Evolutionary conservation across 1,284 basidiomycete genomes (phyloP).

Genomic region (Irpex rosettiformis): DNA sequence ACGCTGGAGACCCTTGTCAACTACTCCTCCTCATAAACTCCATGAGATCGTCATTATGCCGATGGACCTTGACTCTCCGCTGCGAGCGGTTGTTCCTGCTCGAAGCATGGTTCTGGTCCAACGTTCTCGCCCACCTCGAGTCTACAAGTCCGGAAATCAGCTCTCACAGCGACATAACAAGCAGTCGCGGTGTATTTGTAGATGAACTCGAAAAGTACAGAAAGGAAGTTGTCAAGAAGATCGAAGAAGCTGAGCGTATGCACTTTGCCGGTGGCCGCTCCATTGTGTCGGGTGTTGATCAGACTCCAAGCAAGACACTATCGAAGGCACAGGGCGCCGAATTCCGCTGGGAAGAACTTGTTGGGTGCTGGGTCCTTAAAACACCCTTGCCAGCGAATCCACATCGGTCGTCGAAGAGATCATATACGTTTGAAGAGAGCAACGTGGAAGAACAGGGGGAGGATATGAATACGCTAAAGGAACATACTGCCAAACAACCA

Average conservation of each 20-base stretch:
- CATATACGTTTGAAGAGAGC: background rate
- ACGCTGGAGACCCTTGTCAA: background rate
- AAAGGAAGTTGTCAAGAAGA: conserved; percentile 38
- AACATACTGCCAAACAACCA: background rate
- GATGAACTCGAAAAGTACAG: conserved; percentile 32
- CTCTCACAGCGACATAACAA: conserved; percentile 10
- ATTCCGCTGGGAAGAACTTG: conserved; percentile 45
- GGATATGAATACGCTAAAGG: background rate
- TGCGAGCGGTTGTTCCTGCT: conserved; percentile 33
- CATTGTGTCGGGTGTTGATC: background rate
- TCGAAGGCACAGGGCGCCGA: conserved; percentile 17
- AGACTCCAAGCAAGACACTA: conserved; percentile 5
- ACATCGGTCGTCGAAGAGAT: conserved; percentile 5
- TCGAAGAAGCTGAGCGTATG: conserved; percentile 46
- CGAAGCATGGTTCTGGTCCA: conserved; percentile 53
- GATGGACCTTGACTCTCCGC: conserved; percentile 34
- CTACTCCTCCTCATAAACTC: background rate
- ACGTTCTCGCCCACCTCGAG: conserved; percentile 46
- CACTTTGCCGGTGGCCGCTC: conserved; percentile 31
- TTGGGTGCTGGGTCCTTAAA: conserved; percentile 38
- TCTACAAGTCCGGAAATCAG: conserved; percentile 21
- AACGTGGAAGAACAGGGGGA: background rate
- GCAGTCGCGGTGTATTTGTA: conserved; percentile 13
- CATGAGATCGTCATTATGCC: conserved; percentile 19
- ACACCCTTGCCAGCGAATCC: conserved; percentile 23